Evolutionary conservation across 2,329 filamentous ascomycete species (phyloP).

Genomic region (Helicocarpus griseus): DNA sequence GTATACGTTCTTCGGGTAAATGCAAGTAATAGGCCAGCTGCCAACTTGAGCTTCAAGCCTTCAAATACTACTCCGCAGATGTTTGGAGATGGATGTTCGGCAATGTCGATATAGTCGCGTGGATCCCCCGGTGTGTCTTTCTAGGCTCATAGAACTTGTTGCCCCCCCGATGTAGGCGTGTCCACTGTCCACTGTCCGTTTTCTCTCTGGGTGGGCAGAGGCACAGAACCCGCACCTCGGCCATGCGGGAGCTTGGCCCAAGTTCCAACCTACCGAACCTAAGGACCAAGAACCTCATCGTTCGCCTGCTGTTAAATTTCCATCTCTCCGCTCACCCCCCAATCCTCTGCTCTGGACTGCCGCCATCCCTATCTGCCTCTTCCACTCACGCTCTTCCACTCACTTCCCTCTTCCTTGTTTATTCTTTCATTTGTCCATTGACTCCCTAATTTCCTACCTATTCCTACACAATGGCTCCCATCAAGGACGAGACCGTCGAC

Average conservation of each 20-base stretch:
- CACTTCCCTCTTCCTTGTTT: conserved; percentile 11
- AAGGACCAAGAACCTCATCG: not conserved
- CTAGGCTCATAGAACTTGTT: too few species aligned
- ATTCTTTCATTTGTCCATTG: conserved; percentile 18
- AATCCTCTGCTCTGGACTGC: not conserved
- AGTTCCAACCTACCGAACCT: not conserved
- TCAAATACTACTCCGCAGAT: too few species aligned
- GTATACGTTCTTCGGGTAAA: too few species aligned
- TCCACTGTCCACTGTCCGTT: too few species aligned
- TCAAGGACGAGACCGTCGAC: conserved; percentile 70
- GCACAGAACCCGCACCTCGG: not conserved
- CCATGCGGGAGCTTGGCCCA: conserved; percentile 2
- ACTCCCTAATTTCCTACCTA: conserved; percentile 15
- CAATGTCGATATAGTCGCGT: not conserved
- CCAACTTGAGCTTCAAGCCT: too few species aligned
- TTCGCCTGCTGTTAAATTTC: not conserved
- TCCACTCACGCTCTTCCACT: conserved; percentile 16
- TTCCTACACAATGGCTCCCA: conserved; percentile 64
- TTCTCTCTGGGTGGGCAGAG: too few species aligned
- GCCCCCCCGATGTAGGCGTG: too few species aligned
- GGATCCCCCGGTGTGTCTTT: not conserved
- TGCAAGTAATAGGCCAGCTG: too few species aligned
- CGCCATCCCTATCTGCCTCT: conserved; percentile 20
- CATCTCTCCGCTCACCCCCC: not conserved
- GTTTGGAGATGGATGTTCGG: not conserved